Percentiles rank a stretch among this genome's conserved stretches.
These are phyloP conservation scores for Paracoccidioides lutzii DNA, from an alignment of 2,329 filamentous ascomycete species.

Conservation along the genomic window DNA sequence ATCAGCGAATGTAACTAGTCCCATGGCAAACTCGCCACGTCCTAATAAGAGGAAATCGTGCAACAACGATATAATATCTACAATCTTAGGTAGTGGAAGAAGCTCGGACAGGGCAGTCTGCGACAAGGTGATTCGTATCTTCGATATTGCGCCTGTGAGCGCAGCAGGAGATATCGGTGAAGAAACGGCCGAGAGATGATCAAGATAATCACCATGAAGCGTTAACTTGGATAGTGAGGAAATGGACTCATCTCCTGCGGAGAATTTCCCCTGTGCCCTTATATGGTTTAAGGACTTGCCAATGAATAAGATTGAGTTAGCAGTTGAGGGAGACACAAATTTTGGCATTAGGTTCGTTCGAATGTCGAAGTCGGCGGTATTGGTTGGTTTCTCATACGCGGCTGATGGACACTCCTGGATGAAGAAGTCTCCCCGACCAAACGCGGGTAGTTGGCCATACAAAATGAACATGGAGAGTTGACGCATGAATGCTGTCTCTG, in stretches of 20 bases:
- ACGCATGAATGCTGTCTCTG: slow-evolving; percentile 83
- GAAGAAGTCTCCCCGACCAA: slow-evolving; percentile 78
- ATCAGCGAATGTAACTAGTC: slow-evolving; percentile 74
- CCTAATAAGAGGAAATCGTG: slow-evolving; percentile 79
- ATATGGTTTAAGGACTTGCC: slow-evolving; percentile 82
- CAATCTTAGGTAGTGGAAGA: slow-evolving; percentile 61
- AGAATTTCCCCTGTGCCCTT: slow-evolving; percentile 38
- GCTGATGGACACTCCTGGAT: slow-evolving; percentile 40
- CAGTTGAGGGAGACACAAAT: slow-evolving; percentile 63
- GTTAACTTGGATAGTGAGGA: slow-evolving; percentile 48
- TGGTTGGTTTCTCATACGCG: slow-evolving; percentile 25
- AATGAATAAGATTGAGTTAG: slow-evolving; percentile 76
- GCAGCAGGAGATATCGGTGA: slow-evolving; percentile 62
- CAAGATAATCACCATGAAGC: slow-evolving; percentile 30
- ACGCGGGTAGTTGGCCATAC: slow-evolving; percentile 68
- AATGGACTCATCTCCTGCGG: slow-evolving; percentile 19
- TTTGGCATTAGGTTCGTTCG: slow-evolving; percentile 54
- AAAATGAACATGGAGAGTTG: slow-evolving; percentile 84
- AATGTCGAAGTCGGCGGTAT: slow-evolving; percentile 44
- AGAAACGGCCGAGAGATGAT: slow-evolving; percentile 52
- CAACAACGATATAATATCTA: slow-evolving; percentile 63
- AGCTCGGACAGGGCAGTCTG: slow-evolving; percentile 72
- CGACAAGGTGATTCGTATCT: slow-evolving; percentile 69
- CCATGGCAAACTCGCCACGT: slow-evolving; percentile 81
- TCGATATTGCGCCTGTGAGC: slow-evolving; percentile 58